Conservation (phyloP, 2,329 filamentous ascomycete genomes). For the Sordariomycetes sp. region DNA sequence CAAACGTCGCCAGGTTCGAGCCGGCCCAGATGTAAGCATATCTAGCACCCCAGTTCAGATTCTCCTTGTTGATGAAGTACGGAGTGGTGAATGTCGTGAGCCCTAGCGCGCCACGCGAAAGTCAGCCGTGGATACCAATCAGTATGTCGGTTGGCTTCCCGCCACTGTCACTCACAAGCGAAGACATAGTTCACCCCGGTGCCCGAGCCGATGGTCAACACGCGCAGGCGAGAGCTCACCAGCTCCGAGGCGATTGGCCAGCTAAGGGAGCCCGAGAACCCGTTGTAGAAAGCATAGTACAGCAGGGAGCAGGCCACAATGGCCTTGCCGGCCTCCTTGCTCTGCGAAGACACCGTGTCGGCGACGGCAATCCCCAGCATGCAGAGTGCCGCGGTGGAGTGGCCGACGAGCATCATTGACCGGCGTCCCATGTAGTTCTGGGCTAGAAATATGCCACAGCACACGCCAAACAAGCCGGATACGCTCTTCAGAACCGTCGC, state of each 20-base stretch:
- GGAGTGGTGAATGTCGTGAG: constrained; percentile 39
- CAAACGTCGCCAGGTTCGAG: constrained; percentile 4
- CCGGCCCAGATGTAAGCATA: constrained; percentile 41
- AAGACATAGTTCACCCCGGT: constrained; percentile 35
- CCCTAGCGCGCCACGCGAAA: too few species aligned
- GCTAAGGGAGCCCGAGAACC: constrained; percentile 36
- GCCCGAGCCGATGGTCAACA: constrained; percentile 39
- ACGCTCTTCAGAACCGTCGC: constrained; percentile 37
- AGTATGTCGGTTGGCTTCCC: too few species aligned
- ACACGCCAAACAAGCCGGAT: constrained; percentile 34
- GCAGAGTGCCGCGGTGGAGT: constrained; percentile 33
- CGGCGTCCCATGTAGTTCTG: constrained; percentile 35
- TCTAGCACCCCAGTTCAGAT: constrained; percentile 37
- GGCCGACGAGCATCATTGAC: constrained; percentile 32
- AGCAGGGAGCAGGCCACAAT: constrained; percentile 35
- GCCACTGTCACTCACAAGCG: constrained; percentile 20
- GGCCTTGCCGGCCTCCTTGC: constrained; percentile 21
- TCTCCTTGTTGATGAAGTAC: constrained; percentile 40
- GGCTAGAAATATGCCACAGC: constrained; percentile 36
- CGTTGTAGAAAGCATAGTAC: constrained; percentile 38
- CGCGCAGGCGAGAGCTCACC: constrained; percentile 38
- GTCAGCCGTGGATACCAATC: too few species aligned
- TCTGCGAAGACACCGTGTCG: constrained; percentile 25
- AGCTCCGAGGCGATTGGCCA: constrained; percentile 40
- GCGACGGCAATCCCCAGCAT: constrained; percentile 37